phyloP scores from a whole-genome alignment of 1,284 basidiomycete species.

The Microbotryum scabiosae region DNA sequence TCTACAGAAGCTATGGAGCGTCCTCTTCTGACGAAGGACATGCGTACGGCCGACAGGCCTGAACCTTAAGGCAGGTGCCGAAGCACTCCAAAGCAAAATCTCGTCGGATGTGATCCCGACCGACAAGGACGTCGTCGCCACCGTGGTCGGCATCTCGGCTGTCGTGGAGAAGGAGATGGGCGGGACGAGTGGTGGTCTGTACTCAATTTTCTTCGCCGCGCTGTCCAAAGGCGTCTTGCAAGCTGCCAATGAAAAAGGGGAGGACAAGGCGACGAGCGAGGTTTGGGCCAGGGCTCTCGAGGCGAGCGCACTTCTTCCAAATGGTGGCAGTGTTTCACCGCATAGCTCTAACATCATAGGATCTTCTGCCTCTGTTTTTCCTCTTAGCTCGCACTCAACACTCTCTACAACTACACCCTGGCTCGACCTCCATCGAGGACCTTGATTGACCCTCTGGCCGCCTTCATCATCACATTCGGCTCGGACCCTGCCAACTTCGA shows the following conservation, averaged over 20 bases:
- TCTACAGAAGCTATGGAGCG: neutral
- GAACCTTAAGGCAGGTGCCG: constrained; percentile 66
- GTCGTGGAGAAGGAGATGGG: constrained; percentile 79
- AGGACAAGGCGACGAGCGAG: constrained; percentile 44
- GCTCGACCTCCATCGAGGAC: constrained; percentile 84
- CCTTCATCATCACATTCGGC: constrained; percentile 57
- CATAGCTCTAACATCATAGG: neutral
- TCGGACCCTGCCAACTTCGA: constrained; percentile 44
- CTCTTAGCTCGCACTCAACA: constrained; percentile 50
- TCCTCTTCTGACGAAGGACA: too few species aligned
- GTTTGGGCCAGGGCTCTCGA: constrained; percentile 58
- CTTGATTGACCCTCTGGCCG: constrained; percentile 80
- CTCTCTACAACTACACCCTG: constrained; percentile 76
- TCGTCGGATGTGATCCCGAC: constrained; percentile 20
- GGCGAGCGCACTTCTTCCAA: constrained; percentile 5
- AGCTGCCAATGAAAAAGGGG: constrained; percentile 35
- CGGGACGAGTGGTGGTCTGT: constrained; percentile 82
- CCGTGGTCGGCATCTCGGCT: constrained; percentile 60
- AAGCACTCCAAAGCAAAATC: constrained; percentile 47
- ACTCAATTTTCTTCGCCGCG: constrained; percentile 80
- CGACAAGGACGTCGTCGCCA: constrained; percentile 55
- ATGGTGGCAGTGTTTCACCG: neutral
- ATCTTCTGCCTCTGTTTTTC: neutral
- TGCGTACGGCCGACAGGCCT: constrained; percentile 52
- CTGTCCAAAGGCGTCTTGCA: constrained; percentile 66